phyloP scores from a whole-genome alignment of 495 filamentous ascomycete genomes.

The Penicillium psychrofluorescens region DNA sequence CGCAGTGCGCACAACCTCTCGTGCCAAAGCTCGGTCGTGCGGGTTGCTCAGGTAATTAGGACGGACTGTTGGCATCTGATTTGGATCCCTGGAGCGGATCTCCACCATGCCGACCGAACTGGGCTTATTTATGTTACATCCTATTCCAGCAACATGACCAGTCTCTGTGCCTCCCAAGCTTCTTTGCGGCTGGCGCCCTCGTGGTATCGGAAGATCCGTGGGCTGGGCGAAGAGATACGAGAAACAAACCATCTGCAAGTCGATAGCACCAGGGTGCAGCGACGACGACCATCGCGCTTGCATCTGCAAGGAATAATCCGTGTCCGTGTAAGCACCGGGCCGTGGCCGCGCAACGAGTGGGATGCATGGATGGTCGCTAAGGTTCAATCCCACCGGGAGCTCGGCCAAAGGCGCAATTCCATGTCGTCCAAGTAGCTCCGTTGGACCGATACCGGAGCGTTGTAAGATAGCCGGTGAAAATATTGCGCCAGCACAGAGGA shows the following conservation, averaged over 20 bases:
- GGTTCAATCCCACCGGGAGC: conserved; percentile 1
- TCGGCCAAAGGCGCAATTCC: conserved; percentile 1
- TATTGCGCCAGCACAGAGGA: not conserved
- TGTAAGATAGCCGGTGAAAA: conserved; percentile 1
- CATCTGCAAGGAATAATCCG: conserved; percentile 2
- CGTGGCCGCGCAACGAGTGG: conserved; percentile 1
- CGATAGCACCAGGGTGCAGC: not conserved
- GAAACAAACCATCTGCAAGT: conserved; percentile 1
- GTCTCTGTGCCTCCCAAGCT: not conserved
- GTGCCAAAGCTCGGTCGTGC: not conserved
- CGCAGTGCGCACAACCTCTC: conserved; percentile 1
- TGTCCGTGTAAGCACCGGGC: conserved; percentile 2
- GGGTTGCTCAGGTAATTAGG: conserved; percentile 2
- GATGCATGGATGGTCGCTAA: conserved; percentile 1
- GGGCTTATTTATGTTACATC: conserved; percentile 1
- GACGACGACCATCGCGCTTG: conserved; percentile 2
- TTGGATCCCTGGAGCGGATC: not conserved
- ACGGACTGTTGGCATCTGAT: not conserved
- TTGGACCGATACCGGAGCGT: not conserved
- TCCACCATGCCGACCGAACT: not conserved
- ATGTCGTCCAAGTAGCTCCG: not conserved
- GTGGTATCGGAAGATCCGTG: not conserved
- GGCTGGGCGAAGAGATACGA: conserved; percentile 1
- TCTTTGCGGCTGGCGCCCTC: not conserved
- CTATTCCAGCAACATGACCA: conserved; percentile 1